phyloP scores from a whole-genome alignment of 345 rosid species.

The Populus davidiana region DNA sequence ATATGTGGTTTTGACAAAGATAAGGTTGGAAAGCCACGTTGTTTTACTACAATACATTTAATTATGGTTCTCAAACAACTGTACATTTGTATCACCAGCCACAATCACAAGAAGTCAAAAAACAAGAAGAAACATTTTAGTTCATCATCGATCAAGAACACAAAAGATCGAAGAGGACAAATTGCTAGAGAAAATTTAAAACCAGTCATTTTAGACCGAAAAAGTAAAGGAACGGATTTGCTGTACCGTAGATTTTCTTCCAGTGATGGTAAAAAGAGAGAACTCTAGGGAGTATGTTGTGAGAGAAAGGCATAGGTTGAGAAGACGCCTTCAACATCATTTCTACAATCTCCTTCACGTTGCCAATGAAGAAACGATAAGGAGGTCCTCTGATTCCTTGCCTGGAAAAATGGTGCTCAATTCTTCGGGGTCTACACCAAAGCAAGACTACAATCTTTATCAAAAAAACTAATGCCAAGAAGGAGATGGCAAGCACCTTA shows the following conservation, averaged over 20 bases:
- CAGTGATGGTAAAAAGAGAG: conserved; percentile 93
- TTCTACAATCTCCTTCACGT: conserved; percentile 81
- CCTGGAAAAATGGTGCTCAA: conserved; percentile 83
- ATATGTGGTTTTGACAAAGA: background rate
- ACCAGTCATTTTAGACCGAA: background rate
- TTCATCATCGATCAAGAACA: background rate
- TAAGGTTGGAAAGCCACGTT: background rate
- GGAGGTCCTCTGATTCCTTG: conserved; percentile 99
- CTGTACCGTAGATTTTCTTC: conserved; percentile 87
- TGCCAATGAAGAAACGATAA: conserved; percentile 89
- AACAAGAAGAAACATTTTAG: too few species aligned
- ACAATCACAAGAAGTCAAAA: background rate
- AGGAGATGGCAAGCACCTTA: conserved; percentile 43
- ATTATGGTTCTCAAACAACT: background rate
- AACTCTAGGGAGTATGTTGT: conserved; percentile 94
- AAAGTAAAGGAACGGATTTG: background rate
- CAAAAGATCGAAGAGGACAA: background rate
- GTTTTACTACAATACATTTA: background rate
- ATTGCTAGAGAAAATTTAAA: background rate
- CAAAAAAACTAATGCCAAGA: conserved; percentile 30
- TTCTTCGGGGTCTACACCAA: conserved; percentile 95
- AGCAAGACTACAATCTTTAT: conserved; percentile 52
- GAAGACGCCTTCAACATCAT: conserved; percentile 93
- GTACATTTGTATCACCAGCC: background rate
- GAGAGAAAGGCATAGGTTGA: conserved; percentile 95